Percentiles rank a stretch among this genome's conserved stretches.
These are phyloP conservation scores for Platanthera guangdongensis DNA, from an alignment of 106 monocot species.

Conservation along the genomic window DNA sequence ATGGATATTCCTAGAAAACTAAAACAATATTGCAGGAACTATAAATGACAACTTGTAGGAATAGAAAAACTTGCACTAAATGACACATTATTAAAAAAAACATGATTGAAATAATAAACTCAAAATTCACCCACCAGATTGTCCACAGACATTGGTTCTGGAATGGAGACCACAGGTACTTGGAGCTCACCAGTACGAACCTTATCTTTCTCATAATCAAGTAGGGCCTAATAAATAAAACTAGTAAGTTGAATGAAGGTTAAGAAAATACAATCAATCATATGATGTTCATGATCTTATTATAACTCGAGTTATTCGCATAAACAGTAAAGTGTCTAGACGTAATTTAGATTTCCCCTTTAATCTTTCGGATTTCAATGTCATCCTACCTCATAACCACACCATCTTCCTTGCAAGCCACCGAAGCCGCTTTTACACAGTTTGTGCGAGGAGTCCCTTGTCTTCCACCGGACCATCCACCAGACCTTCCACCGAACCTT, in stretches of 20 bases:
- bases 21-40: not conserved
- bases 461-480: no score
- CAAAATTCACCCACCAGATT: conserved; percentile 32
- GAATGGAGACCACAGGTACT: conserved; percentile 42
- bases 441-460: no score
- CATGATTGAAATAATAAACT: not conserved
- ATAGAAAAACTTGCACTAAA: not conserved
- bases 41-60: not conserved
- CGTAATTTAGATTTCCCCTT: no score
- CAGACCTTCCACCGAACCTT: no score
- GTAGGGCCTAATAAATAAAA: conserved; percentile 55
- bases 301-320: no score
- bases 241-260: not conserved
- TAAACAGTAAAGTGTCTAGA: no score
- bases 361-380: no score
- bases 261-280: not conserved
- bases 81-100: not conserved
- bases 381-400: no score
- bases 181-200: conserved; percentile 73
- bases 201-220: conserved; percentile 96
- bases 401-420: no score
- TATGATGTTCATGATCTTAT: not conserved
- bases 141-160: conserved; percentile 37
- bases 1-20: not conserved
- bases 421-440: no score